Evolutionary conservation across 352 stramenopile species (phyloP), one percentile per base, ranked within the genome.

Genomic region (Phytophthora constricta): DNA sequence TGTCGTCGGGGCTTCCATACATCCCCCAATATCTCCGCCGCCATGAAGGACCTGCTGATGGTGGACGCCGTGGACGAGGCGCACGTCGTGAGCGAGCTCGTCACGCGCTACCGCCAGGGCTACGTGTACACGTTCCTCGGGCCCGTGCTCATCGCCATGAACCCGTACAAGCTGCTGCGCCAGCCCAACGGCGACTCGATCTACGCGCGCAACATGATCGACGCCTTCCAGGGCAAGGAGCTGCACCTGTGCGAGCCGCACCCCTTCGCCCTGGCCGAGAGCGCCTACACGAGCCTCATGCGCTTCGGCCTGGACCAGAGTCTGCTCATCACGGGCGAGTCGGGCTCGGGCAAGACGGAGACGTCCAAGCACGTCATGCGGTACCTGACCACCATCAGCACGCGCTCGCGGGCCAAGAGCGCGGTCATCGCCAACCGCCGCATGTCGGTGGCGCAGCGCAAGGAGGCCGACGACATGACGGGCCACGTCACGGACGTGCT

Each of bases 351-450:
- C 50, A 98, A 98, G 83, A 98, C 95, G 1, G 94, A 98, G 69
- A 98, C 93, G 42, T 98, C 96, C 65, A 99, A 98, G 81, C 95
- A 98, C 81, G 90, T 98, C 17, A 95, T 99, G 86, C 88, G 95
- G 39, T 98, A 98, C 71, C 80, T 99, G 25, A 96, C 94, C 25
- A 91, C 84, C 60, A 85, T 95, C 68, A 89, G 78, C 43, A 93
- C 84, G 50, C 81, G 85, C 64, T 85, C 68, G 27, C 73, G 86
- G 33, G 80, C 82, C 63, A 88, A 88, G 69, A 88, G 73, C 48
- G 82, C 82, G 0, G 84, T 89, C 43, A 90, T 92, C 39, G 84
- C 84, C 9, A 90, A 89, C 56, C 86, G 86, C 48, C 83, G 84
- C 63, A 88, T 93, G 82, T 93, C 86, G 54, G 70, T 91, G 49